Percentiles rank a stretch among this genome's conserved stretches.
These are phyloP conservation scores for Rhizopogon vulgaris DNA, from an alignment of 768 basidiomycete genomes.

Conservation along the genomic window DNA sequence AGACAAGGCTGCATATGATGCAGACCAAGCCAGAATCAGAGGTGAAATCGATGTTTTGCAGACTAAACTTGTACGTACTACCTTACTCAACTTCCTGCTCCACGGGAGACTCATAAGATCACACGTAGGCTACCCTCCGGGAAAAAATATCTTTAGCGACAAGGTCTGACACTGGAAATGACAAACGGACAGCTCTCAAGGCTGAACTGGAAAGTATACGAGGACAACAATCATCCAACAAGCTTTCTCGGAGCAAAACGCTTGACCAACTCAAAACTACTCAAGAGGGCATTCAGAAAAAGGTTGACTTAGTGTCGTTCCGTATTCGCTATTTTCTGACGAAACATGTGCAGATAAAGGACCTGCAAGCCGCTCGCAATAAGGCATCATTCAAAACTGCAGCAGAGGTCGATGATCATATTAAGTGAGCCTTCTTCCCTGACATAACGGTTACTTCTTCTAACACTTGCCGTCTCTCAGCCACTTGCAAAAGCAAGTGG, in stretches of 20 bases:
- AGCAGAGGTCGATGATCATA: constrained; percentile 80
- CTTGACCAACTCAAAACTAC: constrained; percentile 73
- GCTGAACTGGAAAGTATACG: constrained; percentile 79
- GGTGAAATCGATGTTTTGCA: constrained; percentile 81
- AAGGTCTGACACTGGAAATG: constrained; percentile 59
- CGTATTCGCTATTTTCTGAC: not conserved
- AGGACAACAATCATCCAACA: constrained; percentile 70
- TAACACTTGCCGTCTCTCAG: constrained; percentile 32
- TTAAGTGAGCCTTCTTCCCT: constrained; percentile 52
- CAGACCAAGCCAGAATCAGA: constrained; percentile 79
- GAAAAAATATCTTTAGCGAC: constrained; percentile 67
- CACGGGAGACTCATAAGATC: not conserved
- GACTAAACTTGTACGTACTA: constrained; percentile 63
- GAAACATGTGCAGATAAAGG: constrained; percentile 58
- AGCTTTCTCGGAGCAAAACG: constrained; percentile 62
- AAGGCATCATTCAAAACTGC: constrained; percentile 79
- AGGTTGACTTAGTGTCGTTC: constrained; percentile 39
- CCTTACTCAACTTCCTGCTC: not conserved
- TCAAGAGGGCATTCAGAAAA: constrained; percentile 76
- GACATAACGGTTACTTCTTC: not conserved
- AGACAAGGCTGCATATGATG: constrained; percentile 80
- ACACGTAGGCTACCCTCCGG: constrained; percentile 53
- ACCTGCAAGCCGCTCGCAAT: constrained; percentile 71
- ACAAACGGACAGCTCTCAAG: constrained; percentile 65
- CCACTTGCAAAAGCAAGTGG: constrained; percentile 82